Conservation (phyloP, 2,329 filamentous ascomycete genomes). For the Pseudocercospora pini-densiflorae region DNA sequence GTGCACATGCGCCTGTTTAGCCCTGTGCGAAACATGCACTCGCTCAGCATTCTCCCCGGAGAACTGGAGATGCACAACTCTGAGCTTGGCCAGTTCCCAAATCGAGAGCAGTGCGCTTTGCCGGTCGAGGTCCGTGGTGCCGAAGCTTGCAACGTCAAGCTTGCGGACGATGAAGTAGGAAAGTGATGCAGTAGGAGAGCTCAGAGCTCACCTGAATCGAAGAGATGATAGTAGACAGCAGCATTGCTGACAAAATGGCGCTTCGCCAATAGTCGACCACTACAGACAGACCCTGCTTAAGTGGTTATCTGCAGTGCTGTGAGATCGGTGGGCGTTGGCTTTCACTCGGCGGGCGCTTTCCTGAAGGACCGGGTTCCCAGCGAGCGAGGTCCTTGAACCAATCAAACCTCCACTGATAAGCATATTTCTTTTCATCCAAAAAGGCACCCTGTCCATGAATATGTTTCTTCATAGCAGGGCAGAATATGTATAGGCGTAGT, state of each 20-base stretch:
- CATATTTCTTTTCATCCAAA: background rate
- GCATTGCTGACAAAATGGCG: background rate
- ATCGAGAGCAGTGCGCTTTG: background rate
- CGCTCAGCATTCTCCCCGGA: conserved; percentile 21
- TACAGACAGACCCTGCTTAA: background rate
- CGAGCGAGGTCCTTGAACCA: background rate
- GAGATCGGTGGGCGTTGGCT: conserved; percentile 1
- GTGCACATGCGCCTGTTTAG: conserved; percentile 14
- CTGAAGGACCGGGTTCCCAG: background rate
- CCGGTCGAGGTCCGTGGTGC: background rate
- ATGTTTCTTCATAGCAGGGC: no score
- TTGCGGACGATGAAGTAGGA: background rate
- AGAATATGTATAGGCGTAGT: no score
- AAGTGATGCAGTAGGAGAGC: background rate
- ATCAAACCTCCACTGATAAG: conserved; percentile 2
- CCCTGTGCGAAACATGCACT: conserved; percentile 9
- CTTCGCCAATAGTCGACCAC: background rate
- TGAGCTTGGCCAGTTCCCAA: background rate
- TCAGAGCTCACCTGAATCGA: background rate
- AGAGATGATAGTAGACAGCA: background rate
- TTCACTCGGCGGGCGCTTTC: background rate
- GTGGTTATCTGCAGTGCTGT: background rate
- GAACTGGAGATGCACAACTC: conserved; percentile 19
- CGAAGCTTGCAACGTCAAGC: background rate
- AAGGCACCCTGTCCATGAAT: background rate